Evolutionary conservation across 1,139 yeast species (phyloP).

Genomic region (Candida freyschussii): DNA sequence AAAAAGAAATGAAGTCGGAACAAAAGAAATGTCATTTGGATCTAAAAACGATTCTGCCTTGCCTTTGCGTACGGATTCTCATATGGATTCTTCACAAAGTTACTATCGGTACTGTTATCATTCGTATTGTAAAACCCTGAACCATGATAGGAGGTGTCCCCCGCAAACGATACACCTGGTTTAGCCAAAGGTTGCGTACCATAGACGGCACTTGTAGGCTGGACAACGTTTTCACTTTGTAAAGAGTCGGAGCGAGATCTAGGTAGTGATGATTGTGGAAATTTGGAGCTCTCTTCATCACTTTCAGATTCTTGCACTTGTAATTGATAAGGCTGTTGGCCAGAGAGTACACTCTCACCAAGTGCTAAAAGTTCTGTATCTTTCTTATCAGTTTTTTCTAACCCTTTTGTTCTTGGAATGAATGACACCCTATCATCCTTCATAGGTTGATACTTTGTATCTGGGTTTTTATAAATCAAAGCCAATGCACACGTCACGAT

Average conservation of each 20-base stretch:
- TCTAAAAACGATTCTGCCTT: slow-evolving; percentile 17
- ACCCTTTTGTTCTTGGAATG: slow-evolving; percentile 47
- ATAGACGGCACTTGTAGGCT: slow-evolving; percentile 33
- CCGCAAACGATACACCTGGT: slow-evolving; percentile 23
- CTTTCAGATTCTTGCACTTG: slow-evolving; percentile 25
- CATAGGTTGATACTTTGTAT: slow-evolving; percentile 93
- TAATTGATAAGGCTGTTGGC: slow-evolving; percentile 53
- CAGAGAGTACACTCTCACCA: slow-evolving; percentile 84
- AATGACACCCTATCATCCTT: slow-evolving; percentile 94
- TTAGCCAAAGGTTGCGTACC: slow-evolving; percentile 20
- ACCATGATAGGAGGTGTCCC: slow-evolving; percentile 25
- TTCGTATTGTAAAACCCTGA: slow-evolving; percentile 10
- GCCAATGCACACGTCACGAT: slow-evolving; percentile 85
- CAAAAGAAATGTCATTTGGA: not conserved
- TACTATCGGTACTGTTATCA: slow-evolving; percentile 6
- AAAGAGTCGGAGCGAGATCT: slow-evolving; percentile 21
- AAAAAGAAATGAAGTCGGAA: not conserved
- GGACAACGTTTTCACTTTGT: slow-evolving; percentile 23
- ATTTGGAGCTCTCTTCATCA: slow-evolving; percentile 16
- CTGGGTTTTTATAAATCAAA: slow-evolving; percentile 84
- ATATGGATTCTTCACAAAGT: slow-evolving; percentile 12
- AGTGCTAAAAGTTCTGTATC: slow-evolving; percentile 82
- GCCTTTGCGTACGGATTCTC: slow-evolving; percentile 24
- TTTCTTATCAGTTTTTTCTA: slow-evolving; percentile 40
- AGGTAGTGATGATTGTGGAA: slow-evolving; percentile 18